Evolutionary conservation across 495 filamentous ascomycete genomes (phyloP).

Genomic region (Talaromyces borbonicus): DNA sequence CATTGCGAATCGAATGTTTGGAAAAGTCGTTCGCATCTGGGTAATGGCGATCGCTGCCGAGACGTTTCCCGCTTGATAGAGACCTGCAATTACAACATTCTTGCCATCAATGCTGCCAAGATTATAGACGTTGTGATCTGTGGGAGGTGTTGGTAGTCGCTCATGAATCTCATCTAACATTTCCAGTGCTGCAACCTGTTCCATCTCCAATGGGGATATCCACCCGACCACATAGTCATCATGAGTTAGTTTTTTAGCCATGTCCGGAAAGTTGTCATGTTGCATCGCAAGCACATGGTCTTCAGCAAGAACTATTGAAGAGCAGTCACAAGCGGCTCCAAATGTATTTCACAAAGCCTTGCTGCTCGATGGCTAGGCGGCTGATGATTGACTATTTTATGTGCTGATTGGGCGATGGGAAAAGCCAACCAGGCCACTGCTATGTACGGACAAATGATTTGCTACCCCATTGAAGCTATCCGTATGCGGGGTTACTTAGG

Average conservation of each 20-base stretch:
- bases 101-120: constrained; percentile 25
- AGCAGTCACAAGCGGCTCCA: too few relatives aligned
- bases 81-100: constrained; percentile 24
- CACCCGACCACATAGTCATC: constrained; percentile 22
- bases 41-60: constrained; percentile 18
- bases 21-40: constrained; percentile 26
- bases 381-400: too few relatives aligned
- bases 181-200: constrained; percentile 18
- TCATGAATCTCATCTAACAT: constrained; percentile 22
- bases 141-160: constrained; percentile 7
- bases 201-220: constrained; percentile 22
- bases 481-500: too few relatives aligned
- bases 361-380: too few relatives aligned
- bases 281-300: too few relatives aligned
- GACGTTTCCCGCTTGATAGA: not conserved
- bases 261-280: too few relatives aligned
- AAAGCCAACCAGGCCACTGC: too few relatives aligned
- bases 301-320: too few relatives aligned
- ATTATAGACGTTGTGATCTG: constrained; percentile 23
- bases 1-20: constrained; percentile 22
- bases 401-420: too few relatives aligned
- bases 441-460: too few relatives aligned
- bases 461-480: too few relatives aligned
- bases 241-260: not conserved
- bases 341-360: too few relatives aligned